Conservation (phyloP, 2,329 filamentous ascomycete genomes). For the Aspergillus tubingensis region DNA sequence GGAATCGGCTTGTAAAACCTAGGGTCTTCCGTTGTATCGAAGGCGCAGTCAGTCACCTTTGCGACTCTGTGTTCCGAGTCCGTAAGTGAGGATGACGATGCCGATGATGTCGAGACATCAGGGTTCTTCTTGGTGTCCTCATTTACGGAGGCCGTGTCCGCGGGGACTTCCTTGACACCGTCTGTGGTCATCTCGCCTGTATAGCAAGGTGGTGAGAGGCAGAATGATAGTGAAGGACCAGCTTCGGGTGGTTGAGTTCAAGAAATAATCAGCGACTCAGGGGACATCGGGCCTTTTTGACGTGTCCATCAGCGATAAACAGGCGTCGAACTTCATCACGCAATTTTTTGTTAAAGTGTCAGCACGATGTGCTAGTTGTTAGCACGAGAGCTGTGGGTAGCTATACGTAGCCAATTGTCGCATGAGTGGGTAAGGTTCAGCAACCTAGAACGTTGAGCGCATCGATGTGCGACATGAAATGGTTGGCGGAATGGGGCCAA, state of each 20-base stretch:
- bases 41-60: slow-evolving; percentile 29
- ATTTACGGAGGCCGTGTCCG: slow-evolving; percentile 7
- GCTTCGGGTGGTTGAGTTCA: background rate
- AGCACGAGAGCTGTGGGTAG: slow-evolving; percentile 1
- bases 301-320: background rate
- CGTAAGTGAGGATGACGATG: slow-evolving; percentile 17
- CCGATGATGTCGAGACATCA: slow-evolving; percentile 13
- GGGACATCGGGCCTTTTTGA: background rate
- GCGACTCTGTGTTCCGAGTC: slow-evolving; percentile 3
- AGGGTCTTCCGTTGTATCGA: slow-evolving; percentile 39
- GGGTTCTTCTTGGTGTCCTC: slow-evolving; percentile 17
- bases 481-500: background rate
- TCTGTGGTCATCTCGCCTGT: slow-evolving; percentile 20
- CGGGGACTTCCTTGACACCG: slow-evolving; percentile 14
- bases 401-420: slow-evolving; percentile 6
- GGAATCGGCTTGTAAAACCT: slow-evolving; percentile 43
- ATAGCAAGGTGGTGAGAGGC: background rate
- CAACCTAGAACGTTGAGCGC: background rate
- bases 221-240: background rate
- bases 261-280: background rate
- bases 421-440: background rate
- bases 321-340: slow-evolving; percentile 15
- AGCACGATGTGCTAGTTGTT: background rate
- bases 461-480: background rate
- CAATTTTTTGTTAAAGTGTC: slow-evolving; percentile 11